Conservation (phyloP, 163 green algal genomes). For the Chlamydomonas reinhardtii region DNA sequence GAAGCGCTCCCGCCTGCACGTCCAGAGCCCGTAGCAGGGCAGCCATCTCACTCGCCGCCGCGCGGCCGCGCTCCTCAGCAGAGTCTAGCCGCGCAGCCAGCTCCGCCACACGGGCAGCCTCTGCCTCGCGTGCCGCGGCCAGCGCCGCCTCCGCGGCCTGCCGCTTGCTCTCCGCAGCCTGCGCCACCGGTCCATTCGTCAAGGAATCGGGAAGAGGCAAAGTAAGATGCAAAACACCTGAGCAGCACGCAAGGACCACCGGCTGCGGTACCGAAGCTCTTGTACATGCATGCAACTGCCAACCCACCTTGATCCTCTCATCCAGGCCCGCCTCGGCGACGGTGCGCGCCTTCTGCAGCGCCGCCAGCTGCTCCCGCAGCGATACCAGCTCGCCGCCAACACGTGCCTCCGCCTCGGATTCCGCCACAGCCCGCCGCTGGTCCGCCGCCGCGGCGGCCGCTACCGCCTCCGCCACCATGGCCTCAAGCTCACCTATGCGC, state of each 20-base stretch:
- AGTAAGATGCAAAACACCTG: too few relatives aligned
- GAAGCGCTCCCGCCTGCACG: constrained; percentile 2
- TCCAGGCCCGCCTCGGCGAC: not conserved
- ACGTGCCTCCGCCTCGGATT: too few relatives aligned
- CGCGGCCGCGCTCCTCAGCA: not conserved
- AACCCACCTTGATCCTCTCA: not conserved
- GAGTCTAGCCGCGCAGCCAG: not conserved
- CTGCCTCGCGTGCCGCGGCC: not conserved
- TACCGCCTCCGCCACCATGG: not conserved
- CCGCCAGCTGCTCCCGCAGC: not conserved
- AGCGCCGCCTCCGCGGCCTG: not conserved
- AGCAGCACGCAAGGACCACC: not conserved
- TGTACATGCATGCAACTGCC: not conserved
- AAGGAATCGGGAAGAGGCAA: too few relatives aligned
- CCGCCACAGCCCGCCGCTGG: too few relatives aligned
- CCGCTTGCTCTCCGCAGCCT: not conserved
- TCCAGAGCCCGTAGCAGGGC: not conserved
- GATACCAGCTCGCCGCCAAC: not conserved
- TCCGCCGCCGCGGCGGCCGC: not conserved
- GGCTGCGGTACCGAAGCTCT: too few relatives aligned
- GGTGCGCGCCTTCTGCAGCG: not conserved
- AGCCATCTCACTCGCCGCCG: not conserved
- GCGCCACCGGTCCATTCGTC: not conserved
- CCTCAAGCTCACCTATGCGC: not conserved
- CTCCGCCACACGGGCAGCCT: not conserved